Conservation (phyloP, 345 rosid genomes). For the Sapria himalayana region DNA sequence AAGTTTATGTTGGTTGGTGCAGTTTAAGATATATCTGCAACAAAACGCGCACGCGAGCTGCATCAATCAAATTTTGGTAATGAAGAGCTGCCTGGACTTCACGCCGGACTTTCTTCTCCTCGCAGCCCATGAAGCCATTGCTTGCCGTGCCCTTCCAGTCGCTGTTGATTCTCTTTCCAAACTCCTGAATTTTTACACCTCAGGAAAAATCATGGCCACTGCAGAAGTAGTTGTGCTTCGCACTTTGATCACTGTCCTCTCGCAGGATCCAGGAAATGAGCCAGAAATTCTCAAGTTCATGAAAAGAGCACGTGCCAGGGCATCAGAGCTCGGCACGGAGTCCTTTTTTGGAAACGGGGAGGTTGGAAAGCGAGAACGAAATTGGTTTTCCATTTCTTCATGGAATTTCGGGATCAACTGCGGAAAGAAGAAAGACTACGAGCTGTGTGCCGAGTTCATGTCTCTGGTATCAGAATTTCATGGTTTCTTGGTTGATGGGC, state of each 20-base stretch:
- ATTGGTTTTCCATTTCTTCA: constrained; percentile 70
- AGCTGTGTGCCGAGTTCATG: constrained; percentile 40
- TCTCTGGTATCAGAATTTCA: constrained; percentile 47
- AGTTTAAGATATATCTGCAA: constrained; percentile 75
- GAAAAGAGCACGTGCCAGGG: constrained; percentile 30
- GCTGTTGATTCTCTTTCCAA: constrained; percentile 63
- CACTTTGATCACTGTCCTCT: constrained; percentile 45
- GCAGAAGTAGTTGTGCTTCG: constrained; percentile 72
- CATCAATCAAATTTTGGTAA: constrained; percentile 50
- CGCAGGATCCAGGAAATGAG: constrained; percentile 35
- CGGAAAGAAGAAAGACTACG: constrained; percentile 54
- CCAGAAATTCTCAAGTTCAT: constrained; percentile 37
- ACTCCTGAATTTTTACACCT: constrained; percentile 37
- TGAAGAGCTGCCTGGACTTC: constrained; percentile 60
- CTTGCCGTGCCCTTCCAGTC: constrained; percentile 53
- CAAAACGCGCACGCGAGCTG: constrained; percentile 35
- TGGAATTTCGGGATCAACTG: constrained; percentile 71
- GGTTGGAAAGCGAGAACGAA: constrained; percentile 49
- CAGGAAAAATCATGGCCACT: constrained; percentile 45
- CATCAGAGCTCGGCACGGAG: constrained; percentile 47
- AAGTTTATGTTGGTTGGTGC: constrained; percentile 16
- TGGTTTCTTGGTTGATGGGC: constrained; percentile 19
- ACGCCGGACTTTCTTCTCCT: constrained; percentile 67
- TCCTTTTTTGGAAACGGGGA: constrained; percentile 65
- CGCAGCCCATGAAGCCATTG: constrained; percentile 91